Conservation (phyloP, 441 rosid species). For the Biscutella laevigata region DNA sequence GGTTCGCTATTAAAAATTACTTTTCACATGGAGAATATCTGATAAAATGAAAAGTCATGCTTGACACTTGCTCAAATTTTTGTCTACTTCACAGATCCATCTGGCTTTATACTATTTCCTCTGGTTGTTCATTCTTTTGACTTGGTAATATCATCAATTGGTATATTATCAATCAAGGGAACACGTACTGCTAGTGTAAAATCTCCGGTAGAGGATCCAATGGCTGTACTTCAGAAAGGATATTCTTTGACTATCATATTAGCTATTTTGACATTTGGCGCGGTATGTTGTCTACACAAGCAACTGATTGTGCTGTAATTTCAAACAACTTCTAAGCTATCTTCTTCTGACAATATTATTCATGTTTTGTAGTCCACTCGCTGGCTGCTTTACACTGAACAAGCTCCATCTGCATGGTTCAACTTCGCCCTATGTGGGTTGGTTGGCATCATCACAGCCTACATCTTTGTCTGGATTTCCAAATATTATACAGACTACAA, state of each 20-base stretch:
- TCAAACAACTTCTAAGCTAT: background rate
- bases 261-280: constrained; percentile 81
- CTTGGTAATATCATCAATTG: constrained; percentile 84
- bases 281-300: constrained; percentile 37
- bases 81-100: constrained; percentile 67
- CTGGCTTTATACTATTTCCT: constrained; percentile 96
- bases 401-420: constrained; percentile 98
- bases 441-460: constrained; percentile 94
- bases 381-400: constrained; percentile 91
- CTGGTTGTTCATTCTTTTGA: constrained; percentile 97
- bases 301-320: constrained; percentile 18
- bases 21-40: background rate
- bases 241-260: constrained; percentile 75
- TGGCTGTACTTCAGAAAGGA: constrained; percentile 97
- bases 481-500: constrained; percentile 96
- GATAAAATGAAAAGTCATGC: background rate
- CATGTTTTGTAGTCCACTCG: constrained; percentile 70
- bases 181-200: constrained; percentile 68
- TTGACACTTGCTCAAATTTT: constrained; percentile 1
- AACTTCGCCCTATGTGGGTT: constrained; percentile 86
- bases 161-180: constrained; percentile 83
- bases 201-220: constrained; percentile 83
- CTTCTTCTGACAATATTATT: constrained; percentile 18
- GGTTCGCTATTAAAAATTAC: background rate
- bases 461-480: constrained; percentile 84